A percentile compares a stretch with the other conserved stretches of the same genome.
These are phyloP conservation scores for Testicularia cyperi DNA, from an alignment of 1,284 basidiomycete genomes.

Conservation along the genomic window DNA sequence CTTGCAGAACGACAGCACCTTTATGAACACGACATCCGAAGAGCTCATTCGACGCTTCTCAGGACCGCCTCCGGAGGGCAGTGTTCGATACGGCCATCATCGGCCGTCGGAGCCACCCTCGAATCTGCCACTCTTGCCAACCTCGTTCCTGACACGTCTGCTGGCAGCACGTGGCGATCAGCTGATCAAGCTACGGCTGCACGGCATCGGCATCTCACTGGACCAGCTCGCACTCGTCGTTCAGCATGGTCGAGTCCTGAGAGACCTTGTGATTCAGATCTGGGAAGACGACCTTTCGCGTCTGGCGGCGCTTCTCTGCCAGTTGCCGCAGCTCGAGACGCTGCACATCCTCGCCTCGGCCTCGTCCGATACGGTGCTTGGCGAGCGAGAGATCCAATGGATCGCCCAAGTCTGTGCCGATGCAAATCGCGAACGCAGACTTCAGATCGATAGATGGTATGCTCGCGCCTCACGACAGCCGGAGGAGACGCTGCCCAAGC, in stretches of 20 bases:
- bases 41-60: constrained; percentile 28
- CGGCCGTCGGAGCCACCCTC: constrained; percentile 9
- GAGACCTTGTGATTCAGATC: constrained; percentile 53
- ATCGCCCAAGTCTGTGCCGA: constrained; percentile 34
- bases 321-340: constrained; percentile 27
- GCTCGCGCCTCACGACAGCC: too few species aligned
- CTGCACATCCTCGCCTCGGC: constrained; percentile 47
- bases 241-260: constrained; percentile 20
- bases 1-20: background rate
- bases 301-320: constrained; percentile 21
- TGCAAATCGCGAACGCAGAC: constrained; percentile 20
- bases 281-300: constrained; percentile 46
- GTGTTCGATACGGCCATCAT: constrained; percentile 22
- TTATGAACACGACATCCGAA: constrained; percentile 2
- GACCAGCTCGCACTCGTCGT: constrained; percentile 43
- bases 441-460: background rate
- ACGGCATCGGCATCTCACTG: constrained; percentile 47
- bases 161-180: constrained; percentile 18
- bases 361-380: constrained; percentile 28
- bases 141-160: constrained; percentile 25
- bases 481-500: too few species aligned
- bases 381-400: constrained; percentile 25
- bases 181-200: constrained; percentile 41
- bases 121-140: constrained; percentile 27
- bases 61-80: constrained; percentile 27